phyloP scores from a whole-genome alignment of 768 basidiomycete genomes.

The Peribolospora kevripleyi region DNA sequence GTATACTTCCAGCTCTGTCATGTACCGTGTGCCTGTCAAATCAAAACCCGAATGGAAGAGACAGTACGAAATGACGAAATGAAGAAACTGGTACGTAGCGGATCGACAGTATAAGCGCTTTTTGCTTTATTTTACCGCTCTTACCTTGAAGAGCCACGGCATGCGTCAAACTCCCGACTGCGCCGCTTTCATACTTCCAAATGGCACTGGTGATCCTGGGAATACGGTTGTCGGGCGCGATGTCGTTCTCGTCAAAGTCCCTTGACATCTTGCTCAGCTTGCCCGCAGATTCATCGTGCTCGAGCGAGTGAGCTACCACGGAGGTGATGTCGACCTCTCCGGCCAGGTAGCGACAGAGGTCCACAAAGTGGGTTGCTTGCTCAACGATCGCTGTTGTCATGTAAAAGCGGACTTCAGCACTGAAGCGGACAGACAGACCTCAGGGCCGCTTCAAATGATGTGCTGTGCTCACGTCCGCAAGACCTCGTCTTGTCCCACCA shows the following conservation, averaged over 20 bases:
- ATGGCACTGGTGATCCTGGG: slow-evolving; percentile 77
- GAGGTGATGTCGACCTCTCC: slow-evolving; percentile 65
- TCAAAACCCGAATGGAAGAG: slow-evolving; percentile 37
- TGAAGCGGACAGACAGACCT: not conserved
- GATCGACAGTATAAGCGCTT: slow-evolving; percentile 22
- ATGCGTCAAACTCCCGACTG: slow-evolving; percentile 75
- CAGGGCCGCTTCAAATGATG: not conserved
- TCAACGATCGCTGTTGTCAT: slow-evolving; percentile 35
- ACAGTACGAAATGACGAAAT: not conserved
- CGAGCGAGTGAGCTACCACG: slow-evolving; percentile 53
- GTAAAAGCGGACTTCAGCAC: not conserved
- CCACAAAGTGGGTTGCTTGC: slow-evolving; percentile 70
- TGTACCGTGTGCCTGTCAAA: too few relatives aligned
- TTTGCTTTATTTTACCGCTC: slow-evolving; percentile 19
- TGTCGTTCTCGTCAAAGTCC: slow-evolving; percentile 45
- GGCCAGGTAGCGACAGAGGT: slow-evolving; percentile 68
- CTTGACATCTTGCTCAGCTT: slow-evolving; percentile 44
- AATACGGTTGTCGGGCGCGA: slow-evolving; percentile 56
- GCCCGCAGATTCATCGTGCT: slow-evolving; percentile 78
- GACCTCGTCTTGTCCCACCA: slow-evolving; percentile 86
- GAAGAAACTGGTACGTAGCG: slow-evolving; percentile 21
- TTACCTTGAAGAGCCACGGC: slow-evolving; percentile 69
- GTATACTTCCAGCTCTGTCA: slow-evolving; percentile 35
- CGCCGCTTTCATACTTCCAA: slow-evolving; percentile 90
- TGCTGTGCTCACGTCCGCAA: slow-evolving; percentile 18